A percentile compares a stretch with the other conserved stretches of the same genome.
phyloP scores from a whole-genome alignment of 495 filamentous ascomycete genomes.

The Choiromyces venosus region DNA sequence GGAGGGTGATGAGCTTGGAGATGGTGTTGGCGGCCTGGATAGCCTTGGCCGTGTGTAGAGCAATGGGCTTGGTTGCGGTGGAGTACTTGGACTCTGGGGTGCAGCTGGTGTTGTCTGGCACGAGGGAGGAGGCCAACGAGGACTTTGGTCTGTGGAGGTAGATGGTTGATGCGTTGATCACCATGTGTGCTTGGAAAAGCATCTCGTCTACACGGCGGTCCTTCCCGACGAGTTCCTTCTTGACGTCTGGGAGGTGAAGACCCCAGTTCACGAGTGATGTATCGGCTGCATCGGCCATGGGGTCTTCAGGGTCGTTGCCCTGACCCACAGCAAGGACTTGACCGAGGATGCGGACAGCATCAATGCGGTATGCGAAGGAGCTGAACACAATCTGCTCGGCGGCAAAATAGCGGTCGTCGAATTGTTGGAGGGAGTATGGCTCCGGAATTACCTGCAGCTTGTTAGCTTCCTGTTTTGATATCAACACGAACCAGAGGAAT shows the following conservation, averaged over 20 bases:
- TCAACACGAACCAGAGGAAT: background rate
- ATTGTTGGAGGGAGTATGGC: constrained; percentile 60
- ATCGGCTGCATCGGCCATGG: constrained; percentile 55
- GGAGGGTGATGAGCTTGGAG: constrained; percentile 69
- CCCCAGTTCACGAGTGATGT: constrained; percentile 74
- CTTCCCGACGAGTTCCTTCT: constrained; percentile 62
- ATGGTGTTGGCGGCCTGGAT: constrained; percentile 71
- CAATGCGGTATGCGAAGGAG: constrained; percentile 71
- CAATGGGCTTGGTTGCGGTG: constrained; percentile 54
- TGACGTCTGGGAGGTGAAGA: constrained; percentile 70
- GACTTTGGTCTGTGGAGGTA: constrained; percentile 68
- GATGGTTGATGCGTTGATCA: constrained; percentile 66
- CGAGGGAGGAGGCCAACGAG: constrained; percentile 53
- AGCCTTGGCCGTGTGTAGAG: constrained; percentile 71
- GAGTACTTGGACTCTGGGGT: constrained; percentile 51
- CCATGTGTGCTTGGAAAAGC: constrained; percentile 87
- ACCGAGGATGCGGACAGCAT: constrained; percentile 67
- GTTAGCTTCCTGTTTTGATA: constrained; percentile 13
- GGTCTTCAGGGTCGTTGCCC: constrained; percentile 26
- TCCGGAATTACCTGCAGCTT: constrained; percentile 54
- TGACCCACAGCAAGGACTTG: constrained; percentile 58
- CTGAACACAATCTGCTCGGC: constrained; percentile 62
- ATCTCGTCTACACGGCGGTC: constrained; percentile 74
- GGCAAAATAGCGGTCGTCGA: constrained; percentile 63
- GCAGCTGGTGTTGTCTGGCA: constrained; percentile 54